These are phyloP conservation scores for Ottelia alismoides DNA, from an alignment of 106 monocot genomes.

Conservation along the genomic window DNA sequence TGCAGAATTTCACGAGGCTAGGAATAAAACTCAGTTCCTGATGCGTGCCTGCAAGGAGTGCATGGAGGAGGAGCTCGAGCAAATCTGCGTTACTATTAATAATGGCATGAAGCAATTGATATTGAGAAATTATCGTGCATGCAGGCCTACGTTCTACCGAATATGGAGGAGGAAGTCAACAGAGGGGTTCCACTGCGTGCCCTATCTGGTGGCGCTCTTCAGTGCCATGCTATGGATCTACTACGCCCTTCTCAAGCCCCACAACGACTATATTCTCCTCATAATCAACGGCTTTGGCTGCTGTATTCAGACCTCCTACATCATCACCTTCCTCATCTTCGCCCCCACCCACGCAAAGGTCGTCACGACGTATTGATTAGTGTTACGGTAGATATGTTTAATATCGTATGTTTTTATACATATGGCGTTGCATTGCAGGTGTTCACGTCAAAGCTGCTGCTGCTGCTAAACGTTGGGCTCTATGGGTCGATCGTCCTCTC, in stretches of 20 bases:
- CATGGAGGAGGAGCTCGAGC: too few species aligned
- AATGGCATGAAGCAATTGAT: too few species aligned
- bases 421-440: too few species aligned
- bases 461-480: constrained; percentile 29
- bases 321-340: constrained; percentile 45
- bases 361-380: too few species aligned
- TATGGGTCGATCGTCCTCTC: constrained; percentile 31
- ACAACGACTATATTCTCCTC: constrained; percentile 57
- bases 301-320: constrained; percentile 60
- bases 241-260: constrained; percentile 12
- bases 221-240: constrained; percentile 20
- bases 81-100: too few species aligned
- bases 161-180: constrained; percentile 18
- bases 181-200: constrained; percentile 12
- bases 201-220: constrained; percentile 13
- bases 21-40: too few species aligned
- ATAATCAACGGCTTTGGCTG: constrained; percentile 62
- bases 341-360: constrained; percentile 44
- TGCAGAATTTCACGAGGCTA: too few species aligned
- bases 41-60: too few species aligned
- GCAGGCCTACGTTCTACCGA: constrained; percentile 14
- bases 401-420: too few species aligned
- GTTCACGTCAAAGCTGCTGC: constrained; percentile 15
- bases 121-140: too few species aligned
- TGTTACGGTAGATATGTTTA: too few species aligned